These are phyloP conservation scores for Aspergillus ustus DNA, from an alignment of 2,329 filamentous ascomycete species.

Conservation along the genomic window DNA sequence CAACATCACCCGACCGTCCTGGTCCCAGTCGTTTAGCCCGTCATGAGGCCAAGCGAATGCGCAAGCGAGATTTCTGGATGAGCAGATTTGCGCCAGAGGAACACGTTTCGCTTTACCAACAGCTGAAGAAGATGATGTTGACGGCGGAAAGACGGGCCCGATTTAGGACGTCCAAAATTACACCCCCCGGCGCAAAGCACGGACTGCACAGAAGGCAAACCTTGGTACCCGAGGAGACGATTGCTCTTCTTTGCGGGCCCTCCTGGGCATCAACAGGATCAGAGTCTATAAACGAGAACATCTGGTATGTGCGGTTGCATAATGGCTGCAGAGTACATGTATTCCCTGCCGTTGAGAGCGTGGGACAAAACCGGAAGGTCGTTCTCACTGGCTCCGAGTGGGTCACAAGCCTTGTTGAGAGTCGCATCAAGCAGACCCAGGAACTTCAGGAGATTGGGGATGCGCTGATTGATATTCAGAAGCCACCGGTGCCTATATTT, in stretches of 20 bases:
- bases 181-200: neutral
- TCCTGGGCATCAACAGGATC: constrained; percentile 30
- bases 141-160: constrained; percentile 24
- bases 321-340: constrained; percentile 48
- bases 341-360: constrained; percentile 34
- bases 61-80: neutral
- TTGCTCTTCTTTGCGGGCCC: constrained; percentile 39
- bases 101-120: neutral
- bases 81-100: neutral
- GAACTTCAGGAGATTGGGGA: constrained; percentile 31
- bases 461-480: constrained; percentile 35
- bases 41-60: neutral
- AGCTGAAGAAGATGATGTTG: constrained; percentile 29
- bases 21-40: neutral
- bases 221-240: constrained; percentile 40
- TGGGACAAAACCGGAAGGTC: constrained; percentile 39
- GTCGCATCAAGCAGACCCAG: constrained; percentile 30
- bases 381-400: constrained; percentile 41
- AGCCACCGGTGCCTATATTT: constrained; percentile 35
- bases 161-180: constrained; percentile 1
- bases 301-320: constrained; percentile 39
- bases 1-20: neutral
- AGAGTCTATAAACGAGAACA: constrained; percentile 35
- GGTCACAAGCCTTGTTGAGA: constrained; percentile 37
- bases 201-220: constrained; percentile 24